A percentile compares a stretch with the other conserved stretches of the same genome.
Evolutionary conservation across 768 basidiomycete genomes (phyloP).

Genomic region (Russula abietina): DNA sequence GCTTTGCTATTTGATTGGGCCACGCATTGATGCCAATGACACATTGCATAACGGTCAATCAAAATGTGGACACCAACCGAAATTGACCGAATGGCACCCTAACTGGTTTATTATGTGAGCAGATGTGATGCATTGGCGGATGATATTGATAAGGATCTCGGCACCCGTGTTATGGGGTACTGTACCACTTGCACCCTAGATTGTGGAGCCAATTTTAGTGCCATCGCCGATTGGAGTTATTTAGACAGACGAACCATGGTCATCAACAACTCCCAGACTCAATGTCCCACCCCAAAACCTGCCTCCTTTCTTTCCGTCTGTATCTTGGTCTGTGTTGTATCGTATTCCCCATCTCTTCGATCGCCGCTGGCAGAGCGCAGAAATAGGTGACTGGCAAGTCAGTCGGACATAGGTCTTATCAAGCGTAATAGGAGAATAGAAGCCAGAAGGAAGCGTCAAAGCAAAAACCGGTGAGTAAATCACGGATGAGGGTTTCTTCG

Average conservation of each 20-base stretch:
- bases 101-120: not conserved
- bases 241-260: not conserved
- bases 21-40: not conserved
- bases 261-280: not conserved
- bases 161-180: not conserved
- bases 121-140: not conserved
- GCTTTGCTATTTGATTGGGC: not conserved
- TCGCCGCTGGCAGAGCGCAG: not conserved
- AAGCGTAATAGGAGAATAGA: not conserved
- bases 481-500: not conserved
- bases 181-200: not conserved
- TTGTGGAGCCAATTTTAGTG: not conserved
- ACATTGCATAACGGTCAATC: not conserved
- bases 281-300: not conserved
- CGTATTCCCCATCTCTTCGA: not conserved
- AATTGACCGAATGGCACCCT: not conserved
- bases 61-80: not conserved
- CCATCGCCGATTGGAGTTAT: not conserved
- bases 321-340: not conserved
- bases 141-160: not conserved
- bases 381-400: not conserved
- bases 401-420: not conserved
- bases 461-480: not conserved
- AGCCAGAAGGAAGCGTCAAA: no score
- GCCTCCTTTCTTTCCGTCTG: not conserved